Evolutionary conservation across 257 asterid species (phyloP).

Genomic region (Vinca minor): DNA sequence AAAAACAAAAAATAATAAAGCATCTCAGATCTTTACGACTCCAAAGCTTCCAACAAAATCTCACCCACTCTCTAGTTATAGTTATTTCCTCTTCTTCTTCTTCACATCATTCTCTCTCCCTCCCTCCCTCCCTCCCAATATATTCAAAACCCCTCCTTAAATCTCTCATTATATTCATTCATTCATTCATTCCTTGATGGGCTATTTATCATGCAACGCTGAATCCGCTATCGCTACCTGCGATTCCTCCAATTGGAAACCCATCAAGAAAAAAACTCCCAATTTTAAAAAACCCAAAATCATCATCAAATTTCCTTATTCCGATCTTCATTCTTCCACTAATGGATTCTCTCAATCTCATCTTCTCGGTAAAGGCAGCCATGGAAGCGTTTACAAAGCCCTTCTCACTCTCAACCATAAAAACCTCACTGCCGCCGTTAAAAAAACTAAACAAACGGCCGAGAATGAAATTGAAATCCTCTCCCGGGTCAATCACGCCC

Average conservation of each 20-base stretch:
- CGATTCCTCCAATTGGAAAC: conserved; percentile 43
- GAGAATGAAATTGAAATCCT: conserved; percentile 73
- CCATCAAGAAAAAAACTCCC: conserved; percentile 24
- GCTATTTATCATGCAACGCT: conserved; percentile 59
- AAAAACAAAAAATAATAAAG: too few species aligned
- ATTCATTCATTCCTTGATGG: conserved; percentile 33
- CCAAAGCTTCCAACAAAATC: neutral
- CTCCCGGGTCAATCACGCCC: conserved; percentile 45
- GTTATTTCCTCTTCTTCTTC: conserved; percentile 14
- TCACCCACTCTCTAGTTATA: conserved; percentile 28
- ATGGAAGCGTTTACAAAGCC: conserved; percentile 68
- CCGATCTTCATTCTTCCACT: conserved; percentile 60
- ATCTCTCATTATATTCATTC: neutral
- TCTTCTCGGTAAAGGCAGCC: conserved; percentile 76
- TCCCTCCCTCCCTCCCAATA: conserved; percentile 2
- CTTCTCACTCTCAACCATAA: conserved; percentile 29
- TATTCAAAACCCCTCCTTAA: neutral
- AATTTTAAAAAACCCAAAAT: conserved; percentile 22
- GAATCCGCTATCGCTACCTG: conserved; percentile 65
- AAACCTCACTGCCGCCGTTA: conserved; percentile 53
- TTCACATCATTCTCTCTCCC: conserved; percentile 7
- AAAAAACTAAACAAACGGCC: conserved; percentile 34
- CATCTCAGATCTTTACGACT: too few species aligned
- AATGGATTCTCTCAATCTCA: conserved; percentile 51
- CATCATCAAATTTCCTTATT: conserved; percentile 31